phyloP scores from a whole-genome alignment of 164 flowering plant species.

The Umbilicus rupestris region DNA sequence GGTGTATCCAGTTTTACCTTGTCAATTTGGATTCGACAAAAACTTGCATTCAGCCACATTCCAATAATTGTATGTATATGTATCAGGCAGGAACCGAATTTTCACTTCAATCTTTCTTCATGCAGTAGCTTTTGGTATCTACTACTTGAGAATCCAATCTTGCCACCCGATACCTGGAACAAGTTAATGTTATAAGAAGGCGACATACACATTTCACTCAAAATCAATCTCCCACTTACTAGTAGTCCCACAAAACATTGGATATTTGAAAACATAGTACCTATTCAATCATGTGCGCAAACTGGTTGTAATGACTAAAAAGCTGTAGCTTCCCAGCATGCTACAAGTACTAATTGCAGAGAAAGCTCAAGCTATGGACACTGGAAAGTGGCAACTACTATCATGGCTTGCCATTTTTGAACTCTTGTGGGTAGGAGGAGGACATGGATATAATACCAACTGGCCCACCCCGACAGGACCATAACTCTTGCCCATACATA shows the following conservation, averaged over 20 bases:
- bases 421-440: no score
- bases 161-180: not conserved
- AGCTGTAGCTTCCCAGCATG: not conserved
- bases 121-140: slow-evolving; percentile 2
- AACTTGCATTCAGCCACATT: slow-evolving; percentile 1
- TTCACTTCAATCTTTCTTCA: not conserved
- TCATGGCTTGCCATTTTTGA: no score
- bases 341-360: not conserved
- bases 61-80: not conserved
- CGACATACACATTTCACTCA: not conserved
- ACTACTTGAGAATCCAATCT: slow-evolving; percentile 1
- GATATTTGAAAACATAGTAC: not conserved
- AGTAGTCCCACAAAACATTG: not conserved
- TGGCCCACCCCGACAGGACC: not conserved
- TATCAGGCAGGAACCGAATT: not conserved
- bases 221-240: not conserved
- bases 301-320: not conserved
- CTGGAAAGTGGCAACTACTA: no score
- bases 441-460: not conserved
- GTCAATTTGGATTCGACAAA: not conserved
- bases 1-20: not conserved
- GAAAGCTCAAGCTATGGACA: not conserved
- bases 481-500: not conserved
- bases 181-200: not conserved
- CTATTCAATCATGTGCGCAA: not conserved